Conservation (phyloP, 176 grass and related monocot species). For the Eleusine indica region DNA sequence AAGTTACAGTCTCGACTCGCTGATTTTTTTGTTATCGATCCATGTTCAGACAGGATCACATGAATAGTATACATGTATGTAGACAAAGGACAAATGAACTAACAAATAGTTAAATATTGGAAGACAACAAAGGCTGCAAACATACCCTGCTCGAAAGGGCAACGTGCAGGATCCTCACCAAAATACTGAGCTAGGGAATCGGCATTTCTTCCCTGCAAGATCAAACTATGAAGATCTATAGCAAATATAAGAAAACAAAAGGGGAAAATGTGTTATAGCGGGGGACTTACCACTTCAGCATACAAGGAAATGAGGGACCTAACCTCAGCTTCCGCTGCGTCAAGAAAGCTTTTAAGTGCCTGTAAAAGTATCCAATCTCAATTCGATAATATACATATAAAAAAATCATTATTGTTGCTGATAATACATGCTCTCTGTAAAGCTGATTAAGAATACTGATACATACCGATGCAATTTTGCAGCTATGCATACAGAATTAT, state of each 20-base stretch:
- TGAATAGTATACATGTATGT: constrained; percentile 7
- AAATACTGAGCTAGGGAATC: constrained; percentile 99
- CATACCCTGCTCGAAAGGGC: constrained; percentile 94
- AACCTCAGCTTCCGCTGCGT: constrained; percentile 93
- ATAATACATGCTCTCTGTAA: constrained; percentile 2
- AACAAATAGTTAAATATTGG: constrained; percentile 20
- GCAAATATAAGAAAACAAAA: constrained; percentile 17
- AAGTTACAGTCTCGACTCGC: constrained; percentile 3
- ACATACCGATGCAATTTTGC: constrained; percentile 22
- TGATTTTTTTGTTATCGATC: neutral
- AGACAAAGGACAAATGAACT: constrained; percentile 2
- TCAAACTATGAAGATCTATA: constrained; percentile 31
- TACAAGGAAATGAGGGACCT: constrained; percentile 94
- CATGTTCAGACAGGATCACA: constrained; percentile 13
- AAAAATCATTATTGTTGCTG: constrained; percentile 2
- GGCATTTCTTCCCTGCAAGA: constrained; percentile 90
- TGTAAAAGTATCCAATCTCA: constrained; percentile 48
- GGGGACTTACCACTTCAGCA: constrained; percentile 88
- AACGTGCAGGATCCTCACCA: constrained; percentile 97
- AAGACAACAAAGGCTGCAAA: constrained; percentile 31
- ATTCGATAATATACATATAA: constrained; percentile 3
- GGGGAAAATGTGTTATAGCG: constrained; percentile 15
- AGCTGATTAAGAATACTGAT: neutral
- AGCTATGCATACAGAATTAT: neutral
- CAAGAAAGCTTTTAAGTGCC: constrained; percentile 92